Conservation (phyloP, 768 basidiomycete species). For the Galerina sulciceps region DNA sequence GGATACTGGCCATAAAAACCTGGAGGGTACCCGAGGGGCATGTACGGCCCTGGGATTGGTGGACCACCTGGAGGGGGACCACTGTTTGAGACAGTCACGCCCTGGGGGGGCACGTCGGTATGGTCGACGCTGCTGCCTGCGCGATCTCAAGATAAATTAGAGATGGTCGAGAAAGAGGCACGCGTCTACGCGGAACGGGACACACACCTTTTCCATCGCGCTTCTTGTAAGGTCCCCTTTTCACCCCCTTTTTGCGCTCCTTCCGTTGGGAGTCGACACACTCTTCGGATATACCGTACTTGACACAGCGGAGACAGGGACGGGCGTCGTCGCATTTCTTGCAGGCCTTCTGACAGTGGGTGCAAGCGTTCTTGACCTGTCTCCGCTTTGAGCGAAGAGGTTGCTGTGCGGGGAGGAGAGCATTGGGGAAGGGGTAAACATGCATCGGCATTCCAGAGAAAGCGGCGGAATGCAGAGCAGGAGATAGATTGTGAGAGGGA, state of each 20-base stretch:
- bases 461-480: constrained; percentile 43
- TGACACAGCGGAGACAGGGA: constrained; percentile 91
- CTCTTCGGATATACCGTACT: constrained; percentile 85
- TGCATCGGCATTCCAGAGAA: constrained; percentile 63
- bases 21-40: constrained; percentile 57
- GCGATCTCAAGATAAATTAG: constrained; percentile 58
- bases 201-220: constrained; percentile 86
- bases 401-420: constrained; percentile 41
- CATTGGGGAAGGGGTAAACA: constrained; percentile 70
- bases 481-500: constrained; percentile 31
- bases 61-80: constrained; percentile 44
- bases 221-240: constrained; percentile 93
- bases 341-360: constrained; percentile 89
- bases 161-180: constrained; percentile 28
- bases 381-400: constrained; percentile 74
- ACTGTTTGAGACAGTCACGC: constrained; percentile 45
- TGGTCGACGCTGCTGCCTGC: constrained; percentile 59
- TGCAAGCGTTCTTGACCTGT: constrained; percentile 92
- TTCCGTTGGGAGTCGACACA: constrained; percentile 92
- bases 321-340: constrained; percentile 92
- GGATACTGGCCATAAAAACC: constrained; percentile 63
- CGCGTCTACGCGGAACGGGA: constrained; percentile 19
- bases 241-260: constrained; percentile 88
- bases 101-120: constrained; percentile 40
- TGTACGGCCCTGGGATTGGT: constrained; percentile 53